These are phyloP conservation scores for Glarea lozoyensis DNA, from an alignment of 495 filamentous ascomycete species.

Conservation along the genomic window DNA sequence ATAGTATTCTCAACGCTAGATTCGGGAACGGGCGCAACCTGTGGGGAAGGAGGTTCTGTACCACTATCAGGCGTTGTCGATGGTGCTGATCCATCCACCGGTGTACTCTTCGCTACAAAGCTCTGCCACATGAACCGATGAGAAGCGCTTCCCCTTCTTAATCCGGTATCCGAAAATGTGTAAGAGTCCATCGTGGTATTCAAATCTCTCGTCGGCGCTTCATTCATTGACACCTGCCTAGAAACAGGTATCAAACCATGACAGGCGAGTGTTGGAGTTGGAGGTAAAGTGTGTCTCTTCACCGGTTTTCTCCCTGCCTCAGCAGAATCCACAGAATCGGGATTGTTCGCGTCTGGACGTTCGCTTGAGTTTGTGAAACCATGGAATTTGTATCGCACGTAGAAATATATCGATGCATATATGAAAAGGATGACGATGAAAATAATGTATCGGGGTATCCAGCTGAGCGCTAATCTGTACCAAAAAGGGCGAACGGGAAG, in stretches of 20 bases:
- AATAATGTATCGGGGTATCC: constrained; percentile 66
- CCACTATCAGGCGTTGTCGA: background rate
- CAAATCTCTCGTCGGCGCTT: constrained; percentile 14
- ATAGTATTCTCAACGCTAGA: background rate
- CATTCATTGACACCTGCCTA: constrained; percentile 18
- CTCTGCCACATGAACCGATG: constrained; percentile 27
- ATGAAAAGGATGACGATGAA: constrained; percentile 50
- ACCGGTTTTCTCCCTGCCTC: background rate
- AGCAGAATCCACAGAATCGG: background rate
- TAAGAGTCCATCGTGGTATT: constrained; percentile 4
- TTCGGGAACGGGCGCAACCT: constrained; percentile 1
- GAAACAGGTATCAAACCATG: constrained; percentile 31
- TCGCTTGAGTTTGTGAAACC: constrained; percentile 11
- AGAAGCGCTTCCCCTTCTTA: constrained; percentile 1
- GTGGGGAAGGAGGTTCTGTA: constrained; percentile 10
- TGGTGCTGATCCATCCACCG: constrained; percentile 11
- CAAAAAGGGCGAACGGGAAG: constrained; percentile 53
- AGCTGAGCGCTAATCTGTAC: constrained; percentile 57
- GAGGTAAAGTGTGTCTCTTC: constrained; percentile 17
- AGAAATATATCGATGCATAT: constrained; percentile 59
- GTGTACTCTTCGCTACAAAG: constrained; percentile 13
- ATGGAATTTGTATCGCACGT: constrained; percentile 33
- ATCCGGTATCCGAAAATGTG: background rate
- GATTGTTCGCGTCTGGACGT: background rate
- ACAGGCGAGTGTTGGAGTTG: constrained; percentile 29